These are phyloP conservation scores for Candida fluviatilis DNA, from an alignment of 805 yeast genomes.

Conservation along the genomic window DNA sequence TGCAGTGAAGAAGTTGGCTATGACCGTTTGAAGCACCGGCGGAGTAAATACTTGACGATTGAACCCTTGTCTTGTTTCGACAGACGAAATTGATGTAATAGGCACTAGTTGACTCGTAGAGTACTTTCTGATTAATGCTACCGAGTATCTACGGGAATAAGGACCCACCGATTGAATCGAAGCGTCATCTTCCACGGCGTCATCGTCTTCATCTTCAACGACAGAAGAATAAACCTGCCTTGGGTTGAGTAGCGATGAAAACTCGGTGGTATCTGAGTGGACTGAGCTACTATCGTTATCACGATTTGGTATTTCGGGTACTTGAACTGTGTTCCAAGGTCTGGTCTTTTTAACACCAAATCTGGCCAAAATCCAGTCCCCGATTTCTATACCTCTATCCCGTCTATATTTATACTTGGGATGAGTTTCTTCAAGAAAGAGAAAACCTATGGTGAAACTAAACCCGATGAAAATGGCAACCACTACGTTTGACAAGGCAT, in stretches of 20 bases:
- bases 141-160: conserved; percentile 15
- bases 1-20: conserved; percentile 39
- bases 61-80: conserved; percentile 10
- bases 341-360: conserved; percentile 15
- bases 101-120: conserved; percentile 11
- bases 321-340: neutral
- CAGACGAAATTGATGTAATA: conserved; percentile 7
- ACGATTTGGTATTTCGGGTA: no score
- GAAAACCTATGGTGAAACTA: conserved; percentile 25
- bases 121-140: conserved; percentile 18
- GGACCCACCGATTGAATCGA: conserved; percentile 9
- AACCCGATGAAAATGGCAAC: conserved; percentile 24
- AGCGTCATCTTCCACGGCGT: conserved; percentile 8
- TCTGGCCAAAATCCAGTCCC: conserved; percentile 25
- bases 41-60: conserved; percentile 22
- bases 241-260: conserved; percentile 3
- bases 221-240: conserved; percentile 3
- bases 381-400: conserved; percentile 32
- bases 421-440: conserved; percentile 38
- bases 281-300: conserved; percentile 6
- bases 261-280: conserved; percentile 1
- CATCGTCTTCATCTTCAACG: neutral
- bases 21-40: conserved; percentile 26
- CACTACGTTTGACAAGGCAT: conserved; percentile 35
- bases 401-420: conserved; percentile 16